A percentile compares a stretch with the other conserved stretches of the same genome.
phyloP scores from a whole-genome alignment of 768 basidiomycete genomes.

The Suillus ampliporus region DNA sequence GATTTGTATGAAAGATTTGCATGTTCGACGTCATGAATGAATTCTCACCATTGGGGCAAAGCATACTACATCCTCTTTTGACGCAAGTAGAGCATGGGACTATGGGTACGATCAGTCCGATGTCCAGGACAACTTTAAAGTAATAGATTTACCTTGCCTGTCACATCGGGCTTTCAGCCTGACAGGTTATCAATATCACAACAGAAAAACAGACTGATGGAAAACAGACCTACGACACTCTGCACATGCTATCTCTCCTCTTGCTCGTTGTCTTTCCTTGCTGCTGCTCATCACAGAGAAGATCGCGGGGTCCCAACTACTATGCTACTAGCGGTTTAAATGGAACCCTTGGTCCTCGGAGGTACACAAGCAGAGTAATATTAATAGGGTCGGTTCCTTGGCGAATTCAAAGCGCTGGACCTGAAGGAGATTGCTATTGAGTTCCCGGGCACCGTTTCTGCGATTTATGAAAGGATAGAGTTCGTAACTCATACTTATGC shows the following conservation, averaged over 20 bases:
- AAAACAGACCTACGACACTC: slow-evolving; percentile 35
- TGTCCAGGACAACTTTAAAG: slow-evolving; percentile 12
- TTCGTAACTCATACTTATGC: not conserved
- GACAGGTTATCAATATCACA: slow-evolving; percentile 5
- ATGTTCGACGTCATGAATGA: not conserved
- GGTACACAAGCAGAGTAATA: not conserved
- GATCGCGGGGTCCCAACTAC: not conserved
- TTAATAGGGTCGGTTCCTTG: slow-evolving; percentile 2
- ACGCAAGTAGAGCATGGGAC: slow-evolving; percentile 49
- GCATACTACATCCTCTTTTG: slow-evolving; percentile 50
- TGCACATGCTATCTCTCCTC: slow-evolving; percentile 37
- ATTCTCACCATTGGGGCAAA: slow-evolving; percentile 57
- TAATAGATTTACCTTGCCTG: slow-evolving; percentile 23
- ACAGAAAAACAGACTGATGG: not conserved
- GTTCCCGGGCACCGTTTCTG: not conserved
- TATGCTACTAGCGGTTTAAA: slow-evolving; percentile 1
- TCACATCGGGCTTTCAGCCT: slow-evolving; percentile 37
- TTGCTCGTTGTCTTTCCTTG: slow-evolving; percentile 30
- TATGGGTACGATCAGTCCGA: slow-evolving; percentile 27
- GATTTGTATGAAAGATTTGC: not conserved
- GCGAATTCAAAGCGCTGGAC: not conserved
- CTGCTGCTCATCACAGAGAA: slow-evolving; percentile 16
- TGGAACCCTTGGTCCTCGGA: slow-evolving; percentile 17
- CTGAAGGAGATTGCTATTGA: slow-evolving; percentile 1
- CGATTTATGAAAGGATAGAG: slow-evolving; percentile 3